Evolutionary conservation across 139 green algal species (phyloP).

Genomic region (Volvox africanus): DNA sequence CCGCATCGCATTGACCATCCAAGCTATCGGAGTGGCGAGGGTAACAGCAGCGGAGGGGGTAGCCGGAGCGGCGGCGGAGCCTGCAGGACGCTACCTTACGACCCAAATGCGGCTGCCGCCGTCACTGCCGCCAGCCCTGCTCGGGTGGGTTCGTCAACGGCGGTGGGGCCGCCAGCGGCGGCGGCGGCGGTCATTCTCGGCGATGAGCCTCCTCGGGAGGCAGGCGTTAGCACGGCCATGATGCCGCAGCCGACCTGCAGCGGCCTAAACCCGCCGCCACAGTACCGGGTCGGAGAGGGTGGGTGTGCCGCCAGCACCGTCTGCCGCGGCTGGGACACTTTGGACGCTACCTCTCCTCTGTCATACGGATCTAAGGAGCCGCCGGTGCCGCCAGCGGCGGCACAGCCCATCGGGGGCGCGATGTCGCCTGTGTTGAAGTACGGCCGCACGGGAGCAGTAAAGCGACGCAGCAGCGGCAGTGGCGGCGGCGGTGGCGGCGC

Average conservation of each 20-base stretch:
- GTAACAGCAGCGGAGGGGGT: not conserved
- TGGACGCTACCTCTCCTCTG: not conserved
- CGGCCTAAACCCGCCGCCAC: not conserved
- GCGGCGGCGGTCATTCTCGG: not conserved
- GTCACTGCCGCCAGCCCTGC: not conserved
- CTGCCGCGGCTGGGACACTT: not conserved
- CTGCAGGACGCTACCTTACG: not conserved
- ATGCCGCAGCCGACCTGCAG: not conserved
- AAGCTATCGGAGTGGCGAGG: not conserved
- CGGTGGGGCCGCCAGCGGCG: not conserved
- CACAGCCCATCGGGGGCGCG: not conserved
- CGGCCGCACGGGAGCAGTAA: not conserved
- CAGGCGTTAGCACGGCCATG: not conserved
- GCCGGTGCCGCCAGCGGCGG: not conserved
- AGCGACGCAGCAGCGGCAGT: not conserved
- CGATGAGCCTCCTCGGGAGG: not conserved
- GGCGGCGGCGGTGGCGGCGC: not conserved
- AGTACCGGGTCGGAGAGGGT: not conserved
- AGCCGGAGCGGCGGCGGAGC: not conserved
- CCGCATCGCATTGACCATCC: not conserved
- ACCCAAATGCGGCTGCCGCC: not conserved
- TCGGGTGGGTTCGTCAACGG: not conserved
- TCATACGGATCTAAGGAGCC: conserved; percentile 2
- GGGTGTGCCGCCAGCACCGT: not conserved
- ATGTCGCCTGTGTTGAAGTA: not conserved